These are phyloP conservation scores for Stevia rebaudiana DNA, from an alignment of 140 eudicot species.

Conservation along the genomic window DNA sequence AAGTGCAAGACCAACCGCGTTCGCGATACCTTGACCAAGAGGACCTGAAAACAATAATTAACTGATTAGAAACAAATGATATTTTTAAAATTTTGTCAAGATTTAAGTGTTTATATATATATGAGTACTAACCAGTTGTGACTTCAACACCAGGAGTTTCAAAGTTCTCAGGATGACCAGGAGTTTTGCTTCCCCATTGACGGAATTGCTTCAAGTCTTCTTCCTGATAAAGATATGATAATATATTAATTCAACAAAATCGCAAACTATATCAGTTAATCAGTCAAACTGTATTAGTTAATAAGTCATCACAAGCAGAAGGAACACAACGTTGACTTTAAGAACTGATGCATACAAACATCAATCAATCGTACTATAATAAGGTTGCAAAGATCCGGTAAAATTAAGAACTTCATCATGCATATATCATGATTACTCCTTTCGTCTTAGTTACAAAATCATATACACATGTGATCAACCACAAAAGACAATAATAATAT, in stretches of 20 bases:
- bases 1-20: constrained; percentile 96
- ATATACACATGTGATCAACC: not conserved
- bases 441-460: not conserved
- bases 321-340: not conserved
- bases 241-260: not conserved
- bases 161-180: constrained; percentile 95
- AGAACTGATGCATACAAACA: constrained; percentile 7
- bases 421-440: not conserved
- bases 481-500: no score
- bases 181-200: constrained; percentile 96
- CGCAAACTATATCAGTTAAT: not conserved
- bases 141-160: constrained; percentile 99
- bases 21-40: constrained; percentile 95
- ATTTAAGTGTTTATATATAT: not conserved
- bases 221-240: constrained; percentile 38
- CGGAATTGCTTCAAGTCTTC: constrained; percentile 87
- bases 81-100: not conserved
- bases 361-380: not conserved
- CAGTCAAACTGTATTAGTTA: not conserved
- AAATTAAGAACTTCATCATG: constrained; percentile 5
- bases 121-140: constrained; percentile 63
- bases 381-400: constrained; percentile 1
- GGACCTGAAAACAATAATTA: constrained; percentile 54
- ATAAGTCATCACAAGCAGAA: not conserved
- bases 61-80: not conserved